Evolutionary conservation across 352 stramenopile genomes (phyloP).

Genomic region (Halophytophthora polymorphica): DNA sequence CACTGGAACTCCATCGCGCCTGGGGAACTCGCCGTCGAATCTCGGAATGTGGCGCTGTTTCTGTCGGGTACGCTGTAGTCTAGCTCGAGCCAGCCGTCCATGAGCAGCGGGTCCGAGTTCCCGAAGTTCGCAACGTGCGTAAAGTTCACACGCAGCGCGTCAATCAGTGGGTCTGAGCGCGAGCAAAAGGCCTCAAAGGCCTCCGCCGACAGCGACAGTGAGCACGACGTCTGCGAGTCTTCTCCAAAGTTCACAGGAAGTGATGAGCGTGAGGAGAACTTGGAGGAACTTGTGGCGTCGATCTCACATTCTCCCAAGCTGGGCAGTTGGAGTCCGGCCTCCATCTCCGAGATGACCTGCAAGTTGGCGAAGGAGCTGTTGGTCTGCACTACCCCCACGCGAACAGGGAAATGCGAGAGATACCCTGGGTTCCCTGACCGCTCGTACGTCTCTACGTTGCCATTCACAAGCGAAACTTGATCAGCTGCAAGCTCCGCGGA

Average conservation of each 20-base stretch:
- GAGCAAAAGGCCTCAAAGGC: conserved; percentile 30
- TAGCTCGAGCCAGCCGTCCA: conserved; percentile 32
- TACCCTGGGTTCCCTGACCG: conserved; percentile 45
- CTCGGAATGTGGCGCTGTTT: conserved; percentile 13
- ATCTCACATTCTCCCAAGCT: conserved; percentile 25
- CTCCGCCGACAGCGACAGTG: conserved; percentile 22
- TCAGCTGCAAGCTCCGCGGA: conserved; percentile 2
- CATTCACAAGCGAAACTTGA: conserved; percentile 24
- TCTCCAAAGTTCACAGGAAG: conserved; percentile 32
- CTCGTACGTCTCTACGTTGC: conserved; percentile 32
- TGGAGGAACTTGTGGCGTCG: background rate
- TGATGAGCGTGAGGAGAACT: background rate
- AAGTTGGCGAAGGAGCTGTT: conserved; percentile 1
- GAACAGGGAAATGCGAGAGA: conserved; percentile 26
- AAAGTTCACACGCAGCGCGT: conserved; percentile 31
- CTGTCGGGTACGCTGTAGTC: conserved; percentile 35
- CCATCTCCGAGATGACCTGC: conserved; percentile 30
- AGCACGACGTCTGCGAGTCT: conserved; percentile 31
- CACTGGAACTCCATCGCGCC: conserved; percentile 28
- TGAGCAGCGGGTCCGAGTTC: conserved; percentile 39
- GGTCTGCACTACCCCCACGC: conserved; percentile 23
- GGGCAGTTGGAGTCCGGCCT: conserved; percentile 21
- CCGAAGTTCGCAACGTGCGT: conserved; percentile 37
- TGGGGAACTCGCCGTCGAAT: conserved; percentile 8
- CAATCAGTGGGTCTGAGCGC: conserved; percentile 11